Base-by-base conservation (phyloP, 768 basidiomycete species). In the Bullera alba region DNA sequence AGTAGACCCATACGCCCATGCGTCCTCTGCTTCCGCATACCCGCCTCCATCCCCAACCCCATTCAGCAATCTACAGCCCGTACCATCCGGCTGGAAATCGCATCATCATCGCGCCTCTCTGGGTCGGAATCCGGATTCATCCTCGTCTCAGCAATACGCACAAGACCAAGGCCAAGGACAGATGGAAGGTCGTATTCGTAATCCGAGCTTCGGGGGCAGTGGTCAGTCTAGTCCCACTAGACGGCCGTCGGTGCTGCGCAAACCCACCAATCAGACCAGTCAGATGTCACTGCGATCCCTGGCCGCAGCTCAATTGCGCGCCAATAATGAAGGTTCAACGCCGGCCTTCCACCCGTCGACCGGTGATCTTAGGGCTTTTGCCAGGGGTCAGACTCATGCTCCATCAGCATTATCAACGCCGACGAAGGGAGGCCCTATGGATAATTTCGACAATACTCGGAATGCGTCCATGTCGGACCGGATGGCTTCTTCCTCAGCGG, bases 1-100 rank as follows among this genome's bases (percentile, higher is more conserved):
- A 15, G 30, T 7, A n/a, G 21, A 10, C 35, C 27, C 27, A 37
- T n/a, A 48, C 12, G 26, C 38, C 17, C 28, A 39, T 35, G 34
- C 48, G 21, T 37, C 29, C 17, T 43, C 46, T 3, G 44, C 51
- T 32, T 34, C 51, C 5, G 46, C 39, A n/a, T 42, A 30, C 28
- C 41, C 35, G 8, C 37, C 8, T 10, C 37, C n/a, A n/a, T n/a
- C n/a, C n/a, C n/a, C n/a, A n/a, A n/a, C n/a, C n/a, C n/a, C n/a
- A n/a, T n/a, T n/a, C n/a, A n/a, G n/a, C n/a, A n/a, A n/a, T n/a
- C n/a, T n/a, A n/a, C n/a, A n/a, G n/a, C n/a, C n/a, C n/a, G n/a
- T n/a, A n/a, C n/a, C n/a, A n/a, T n/a, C n/a, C n/a, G n/a, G n/a
- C n/a, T n/a, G n/a, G n/a, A n/a, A n/a, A n/a, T n/a, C n/a, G n/a